phyloP scores from a whole-genome alignment of 1,284 basidiomycete genomes.

The Malassezia vespertilionis region DNA sequence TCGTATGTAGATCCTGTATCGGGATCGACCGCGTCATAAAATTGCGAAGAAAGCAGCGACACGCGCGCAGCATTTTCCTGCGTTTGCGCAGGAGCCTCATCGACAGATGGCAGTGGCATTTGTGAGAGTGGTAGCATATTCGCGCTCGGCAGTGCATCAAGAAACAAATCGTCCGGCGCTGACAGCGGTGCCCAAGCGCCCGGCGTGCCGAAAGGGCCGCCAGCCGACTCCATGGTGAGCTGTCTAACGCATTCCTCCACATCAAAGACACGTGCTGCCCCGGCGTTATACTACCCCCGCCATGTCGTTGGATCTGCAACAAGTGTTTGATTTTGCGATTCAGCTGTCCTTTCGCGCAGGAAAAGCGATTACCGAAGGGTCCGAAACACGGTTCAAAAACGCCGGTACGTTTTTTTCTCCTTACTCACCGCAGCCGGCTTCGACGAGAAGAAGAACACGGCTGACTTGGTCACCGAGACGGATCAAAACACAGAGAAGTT shows the following conservation, averaged over 20 bases:
- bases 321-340: conserved; percentile 59
- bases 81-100: not conserved
- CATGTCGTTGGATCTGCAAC: conserved; percentile 20
- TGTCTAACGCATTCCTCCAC: not conserved
- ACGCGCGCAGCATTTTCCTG: not conserved
- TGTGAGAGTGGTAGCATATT: conserved; percentile 8
- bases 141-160: not conserved
- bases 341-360: conserved; percentile 56
- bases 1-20: too few species aligned
- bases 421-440: conserved; percentile 13
- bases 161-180: conserved; percentile 7
- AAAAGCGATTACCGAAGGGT: conserved; percentile 50
- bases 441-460: conserved; percentile 42
- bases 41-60: too few species aligned
- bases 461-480: conserved; percentile 77
- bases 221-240: too few species aligned
- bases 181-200: conserved; percentile 12
- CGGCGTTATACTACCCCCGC: not conserved
- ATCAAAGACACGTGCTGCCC: conserved; percentile 1
- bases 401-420: conserved; percentile 3
- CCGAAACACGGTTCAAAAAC: conserved; percentile 46
- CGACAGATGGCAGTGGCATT: conserved; percentile 7
- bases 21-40: too few species aligned
- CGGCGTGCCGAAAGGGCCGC: too few species aligned
- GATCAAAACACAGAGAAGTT: conserved; percentile 84